Evolutionary conservation across 768 basidiomycete species (phyloP).

Genomic region (Phanerochaete sordida): DNA sequence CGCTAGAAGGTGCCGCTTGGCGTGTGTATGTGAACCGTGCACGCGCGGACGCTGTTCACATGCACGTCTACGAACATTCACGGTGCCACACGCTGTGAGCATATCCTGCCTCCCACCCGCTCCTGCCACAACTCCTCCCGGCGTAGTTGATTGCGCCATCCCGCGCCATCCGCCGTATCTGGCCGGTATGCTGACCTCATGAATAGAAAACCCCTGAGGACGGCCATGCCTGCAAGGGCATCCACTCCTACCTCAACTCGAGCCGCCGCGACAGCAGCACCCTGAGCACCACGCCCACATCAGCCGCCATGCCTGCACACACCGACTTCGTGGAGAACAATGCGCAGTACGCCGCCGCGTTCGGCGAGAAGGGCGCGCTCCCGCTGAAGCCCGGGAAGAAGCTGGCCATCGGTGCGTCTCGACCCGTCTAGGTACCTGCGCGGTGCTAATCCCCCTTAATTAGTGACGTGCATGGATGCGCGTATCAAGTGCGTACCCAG

Average conservation of each 20-base stretch:
- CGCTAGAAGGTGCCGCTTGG: not conserved
- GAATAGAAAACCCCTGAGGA: constrained; percentile 11
- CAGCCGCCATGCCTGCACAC: constrained; percentile 19
- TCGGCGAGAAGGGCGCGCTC: constrained; percentile 40
- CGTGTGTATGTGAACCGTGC: not conserved
- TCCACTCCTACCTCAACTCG: constrained; percentile 7
- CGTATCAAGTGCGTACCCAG: constrained; percentile 51
- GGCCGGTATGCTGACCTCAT: not conserved
- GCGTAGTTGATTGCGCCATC: constrained; percentile 6
- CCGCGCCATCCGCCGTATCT: constrained; percentile 10
- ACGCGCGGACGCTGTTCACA: not conserved
- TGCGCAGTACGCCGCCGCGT: constrained; percentile 41
- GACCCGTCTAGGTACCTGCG: not conserved
- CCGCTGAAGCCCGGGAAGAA: constrained; percentile 40
- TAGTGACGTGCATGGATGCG: constrained; percentile 75
- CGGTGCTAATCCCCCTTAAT: not conserved
- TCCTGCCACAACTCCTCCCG: not conserved
- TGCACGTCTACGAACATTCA: not conserved
- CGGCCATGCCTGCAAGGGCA: not conserved
- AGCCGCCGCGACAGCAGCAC: constrained; percentile 8
- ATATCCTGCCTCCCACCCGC: not conserved
- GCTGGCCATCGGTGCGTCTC: constrained; percentile 32
- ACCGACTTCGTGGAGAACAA: constrained; percentile 38
- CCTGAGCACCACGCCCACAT: not conserved
- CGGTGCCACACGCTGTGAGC: constrained; percentile 2